Conservation (phyloP, 1,284 basidiomycete genomes). For the Naganishia cerealis region DNA sequence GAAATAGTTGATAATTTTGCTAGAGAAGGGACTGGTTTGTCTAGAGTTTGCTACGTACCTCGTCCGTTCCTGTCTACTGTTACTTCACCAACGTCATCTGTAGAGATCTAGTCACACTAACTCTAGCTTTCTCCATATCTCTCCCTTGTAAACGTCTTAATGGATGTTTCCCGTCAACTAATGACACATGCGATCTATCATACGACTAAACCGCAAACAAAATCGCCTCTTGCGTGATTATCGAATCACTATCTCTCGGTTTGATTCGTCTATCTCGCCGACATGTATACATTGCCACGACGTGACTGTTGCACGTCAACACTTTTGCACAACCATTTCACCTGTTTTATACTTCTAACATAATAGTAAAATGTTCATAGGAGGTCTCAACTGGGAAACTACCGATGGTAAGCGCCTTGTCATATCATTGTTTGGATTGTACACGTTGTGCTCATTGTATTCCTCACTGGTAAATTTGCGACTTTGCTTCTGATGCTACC, state of each 20-base stretch:
- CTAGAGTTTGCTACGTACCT: conserved; percentile 17
- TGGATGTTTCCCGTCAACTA: conserved; percentile 19
- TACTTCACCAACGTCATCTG: conserved; percentile 8
- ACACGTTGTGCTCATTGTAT: conserved; percentile 10
- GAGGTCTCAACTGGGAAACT: conserved; percentile 95
- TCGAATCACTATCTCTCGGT: background rate
- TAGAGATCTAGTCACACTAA: conserved; percentile 23
- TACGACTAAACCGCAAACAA: conserved; percentile 3
- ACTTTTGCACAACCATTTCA: background rate
- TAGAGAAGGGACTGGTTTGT: conserved; percentile 6
- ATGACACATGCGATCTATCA: conserved; percentile 15
- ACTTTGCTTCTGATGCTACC: conserved; percentile 3
- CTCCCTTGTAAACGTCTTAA: conserved; percentile 18
- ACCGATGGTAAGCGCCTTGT: conserved; percentile 68
- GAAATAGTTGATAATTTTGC: conserved; percentile 13
- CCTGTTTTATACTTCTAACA: conserved; percentile 7
- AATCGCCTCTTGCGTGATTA: background rate
- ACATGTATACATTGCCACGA: background rate
- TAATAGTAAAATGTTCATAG: conserved; percentile 94
- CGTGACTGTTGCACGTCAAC: background rate
- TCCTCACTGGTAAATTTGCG: background rate
- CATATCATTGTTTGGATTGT: conserved; percentile 12
- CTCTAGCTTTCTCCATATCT: conserved; percentile 20
- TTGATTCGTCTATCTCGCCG: background rate
- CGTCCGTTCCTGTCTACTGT: conserved; percentile 7